Evolutionary conservation across 208 protist species (phyloP), one percentile per base, ranked within the genome.

Genomic region (Trypanosoma lewisi): DNA sequence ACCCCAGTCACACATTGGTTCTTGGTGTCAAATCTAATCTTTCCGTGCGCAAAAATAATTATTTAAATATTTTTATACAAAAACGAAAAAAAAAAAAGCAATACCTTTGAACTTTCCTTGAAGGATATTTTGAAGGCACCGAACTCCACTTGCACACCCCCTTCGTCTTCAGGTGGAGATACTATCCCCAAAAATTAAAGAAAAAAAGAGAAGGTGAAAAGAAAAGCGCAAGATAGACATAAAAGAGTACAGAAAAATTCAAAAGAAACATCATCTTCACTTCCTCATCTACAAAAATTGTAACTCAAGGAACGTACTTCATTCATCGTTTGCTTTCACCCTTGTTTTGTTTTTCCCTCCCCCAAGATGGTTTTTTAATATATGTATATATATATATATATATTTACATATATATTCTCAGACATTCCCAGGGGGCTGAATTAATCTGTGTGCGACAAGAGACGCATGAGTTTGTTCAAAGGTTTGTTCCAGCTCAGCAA

Each of bases 391-490:
- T n/a, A n/a, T n/a, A n/a, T n/a, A n/a, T n/a, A n/a, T 48, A 33
- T 45, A 21, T 42, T 36, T 61, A 31, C 23, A 25, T 59, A 52
- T n/a, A 44, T n/a, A 19, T 23, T 58, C 49, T 67, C 19, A 55
- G 44, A 41, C 3, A 54, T 39, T 34, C 17, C 31, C 53, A 21
- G 49, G 25, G 16, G 68, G 67, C 16, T 63, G 58, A 53, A 54
- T 74, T 30, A 68, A 48, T 53, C 60, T 66, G 61, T 70, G 67
- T 1, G 75, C 72, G 11, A 94, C 58, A 30, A 94, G 59, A 14
- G 82, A 84, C 42, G 84, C 87, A 62, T 94, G 87, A 30, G 83
- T 83, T 34, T 83, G 71, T 75, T 87, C 82, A 57, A 90, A 94
- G 7, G 83, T 83, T 61, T 87, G 77, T 45, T 91, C 84, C 16